Conservation (phyloP, 2,329 filamentous ascomycete species). For the Hymenoscyphus salicellus region DNA sequence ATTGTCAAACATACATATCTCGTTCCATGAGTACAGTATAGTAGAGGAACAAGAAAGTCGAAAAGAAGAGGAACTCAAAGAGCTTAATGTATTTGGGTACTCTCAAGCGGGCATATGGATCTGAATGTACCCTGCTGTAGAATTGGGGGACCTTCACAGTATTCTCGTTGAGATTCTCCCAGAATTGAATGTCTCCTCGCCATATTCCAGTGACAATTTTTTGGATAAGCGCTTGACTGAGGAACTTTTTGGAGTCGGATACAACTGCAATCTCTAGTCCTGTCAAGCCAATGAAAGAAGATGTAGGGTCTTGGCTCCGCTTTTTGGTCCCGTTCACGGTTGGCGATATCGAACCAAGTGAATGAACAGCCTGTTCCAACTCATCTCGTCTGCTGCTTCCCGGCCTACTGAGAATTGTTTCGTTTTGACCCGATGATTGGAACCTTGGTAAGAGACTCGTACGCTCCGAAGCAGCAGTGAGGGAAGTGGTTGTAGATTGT, state of each 20-base stretch:
- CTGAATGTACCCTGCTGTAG: conserved; percentile 65
- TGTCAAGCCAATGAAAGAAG: conserved; percentile 75
- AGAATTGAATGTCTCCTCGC: conserved; percentile 84
- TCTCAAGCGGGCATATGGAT: conserved; percentile 71
- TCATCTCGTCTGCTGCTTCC: conserved; percentile 28
- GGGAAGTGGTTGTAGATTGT: background rate
- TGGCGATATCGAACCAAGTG: conserved; percentile 41
- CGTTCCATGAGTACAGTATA: conserved; percentile 81
- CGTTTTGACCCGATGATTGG: conserved; percentile 17
- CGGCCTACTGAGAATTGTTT: conserved; percentile 20
- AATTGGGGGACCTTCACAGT: conserved; percentile 73
- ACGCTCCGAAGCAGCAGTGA: conserved; percentile 24
- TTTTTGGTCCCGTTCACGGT: conserved; percentile 39
- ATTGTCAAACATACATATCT: conserved; percentile 44
- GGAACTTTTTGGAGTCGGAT: conserved; percentile 77
- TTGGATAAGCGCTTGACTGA: conserved; percentile 76
- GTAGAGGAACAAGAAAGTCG: conserved; percentile 73
- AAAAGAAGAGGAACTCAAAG: conserved; percentile 80
- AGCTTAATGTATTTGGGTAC: conserved; percentile 82
- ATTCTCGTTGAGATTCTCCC: conserved; percentile 72
- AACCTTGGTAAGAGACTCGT: conserved; percentile 34
- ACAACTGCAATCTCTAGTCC: conserved; percentile 84
- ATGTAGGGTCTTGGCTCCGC: conserved; percentile 60
- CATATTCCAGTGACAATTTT: conserved; percentile 81
- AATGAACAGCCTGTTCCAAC: conserved; percentile 51